Evolutionary conservation across 768 basidiomycete genomes (phyloP).

Genomic region (Lentinus tigrinus): DNA sequence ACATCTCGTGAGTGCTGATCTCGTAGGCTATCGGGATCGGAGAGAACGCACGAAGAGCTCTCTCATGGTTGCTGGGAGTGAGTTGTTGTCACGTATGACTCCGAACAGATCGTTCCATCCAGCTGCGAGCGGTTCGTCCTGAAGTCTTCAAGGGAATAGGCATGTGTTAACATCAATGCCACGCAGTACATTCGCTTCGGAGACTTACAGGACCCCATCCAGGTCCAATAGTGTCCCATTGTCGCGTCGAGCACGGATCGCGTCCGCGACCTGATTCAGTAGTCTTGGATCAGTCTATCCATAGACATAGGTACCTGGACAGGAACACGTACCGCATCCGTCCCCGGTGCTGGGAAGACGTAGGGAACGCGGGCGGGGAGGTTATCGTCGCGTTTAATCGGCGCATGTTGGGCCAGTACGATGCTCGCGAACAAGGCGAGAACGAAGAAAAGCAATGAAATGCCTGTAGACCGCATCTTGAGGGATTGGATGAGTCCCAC

Average conservation of each 20-base stretch:
- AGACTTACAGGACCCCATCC: conserved; percentile 38
- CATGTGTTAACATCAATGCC: not conserved
- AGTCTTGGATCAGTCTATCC: too few species aligned
- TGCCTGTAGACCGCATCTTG: too few species aligned
- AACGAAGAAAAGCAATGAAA: not conserved
- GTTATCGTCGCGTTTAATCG: conserved; percentile 31
- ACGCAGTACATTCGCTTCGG: not conserved
- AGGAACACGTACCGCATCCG: conserved; percentile 14
- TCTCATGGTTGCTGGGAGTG: conserved; percentile 31
- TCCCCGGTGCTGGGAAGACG: conserved; percentile 36
- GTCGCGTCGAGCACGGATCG: conserved; percentile 33
- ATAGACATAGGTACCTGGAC: not conserved
- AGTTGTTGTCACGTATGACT: conserved; percentile 27
- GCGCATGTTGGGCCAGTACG: not conserved
- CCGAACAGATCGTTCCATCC: conserved; percentile 36
- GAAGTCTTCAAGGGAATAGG: conserved; percentile 5
- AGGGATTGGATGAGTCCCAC: too few species aligned
- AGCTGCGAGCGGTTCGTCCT: conserved; percentile 16
- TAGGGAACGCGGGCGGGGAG: conserved; percentile 44
- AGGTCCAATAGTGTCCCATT: conserved; percentile 37
- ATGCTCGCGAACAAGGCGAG: not conserved
- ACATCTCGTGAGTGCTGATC: not conserved
- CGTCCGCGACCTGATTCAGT: conserved; percentile 35
- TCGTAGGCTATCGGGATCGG: not conserved
- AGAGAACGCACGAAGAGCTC: conserved; percentile 33